Base-by-base conservation (phyloP, 1,139 yeast species). In the Debaryomyces psychrophilus region DNA sequence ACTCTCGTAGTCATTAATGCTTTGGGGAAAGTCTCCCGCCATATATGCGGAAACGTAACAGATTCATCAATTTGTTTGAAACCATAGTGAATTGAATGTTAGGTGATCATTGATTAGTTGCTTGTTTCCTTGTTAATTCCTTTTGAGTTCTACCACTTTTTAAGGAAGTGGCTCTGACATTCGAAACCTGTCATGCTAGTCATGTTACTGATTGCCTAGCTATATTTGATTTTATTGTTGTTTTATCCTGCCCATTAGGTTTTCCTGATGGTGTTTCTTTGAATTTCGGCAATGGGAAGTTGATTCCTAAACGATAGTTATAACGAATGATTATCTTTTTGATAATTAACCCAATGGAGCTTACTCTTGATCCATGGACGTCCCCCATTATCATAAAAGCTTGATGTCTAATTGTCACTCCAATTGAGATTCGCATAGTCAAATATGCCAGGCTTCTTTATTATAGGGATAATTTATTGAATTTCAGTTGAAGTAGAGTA, bases 11-110 rank as follows among this genome's bases (percentile, higher is more conserved):
- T 58, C 64, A 56, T 48, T 47, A 52, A 65, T 65, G 90, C 90
- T 85, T 86, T 81, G 93, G 95, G 95, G 93, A 87, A 87, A 87
- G 95, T 87, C 95, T 86, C 93, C 95, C 85, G 90, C 89, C 90
- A 67, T 57, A 64, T 59, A 73, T 66, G 83, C 82, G 85, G 85
- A 79, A 81, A 80, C 85, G 83, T 68, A 67, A 64, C 72, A 76
- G 64, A 61, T 66, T 36, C 65, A 62, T 62, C 61, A 55, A 59
- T 61, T 60, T 71, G 66, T 62, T 71, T 61, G 58, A 53, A 44
- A 43, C 29, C 40, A 44, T 41, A 28, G 14, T 23, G 22, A 12
- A 8, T 34, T 23, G 28, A 37, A 25, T 12, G 22, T 20, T 31
- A 15, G 20, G 23, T 20, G 27, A 8, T 35, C 26, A 23, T 35